These are phyloP conservation scores for Neovahlkampfia damariscottae DNA, from an alignment of 78 protist genomes.

Conservation along the genomic window DNA sequence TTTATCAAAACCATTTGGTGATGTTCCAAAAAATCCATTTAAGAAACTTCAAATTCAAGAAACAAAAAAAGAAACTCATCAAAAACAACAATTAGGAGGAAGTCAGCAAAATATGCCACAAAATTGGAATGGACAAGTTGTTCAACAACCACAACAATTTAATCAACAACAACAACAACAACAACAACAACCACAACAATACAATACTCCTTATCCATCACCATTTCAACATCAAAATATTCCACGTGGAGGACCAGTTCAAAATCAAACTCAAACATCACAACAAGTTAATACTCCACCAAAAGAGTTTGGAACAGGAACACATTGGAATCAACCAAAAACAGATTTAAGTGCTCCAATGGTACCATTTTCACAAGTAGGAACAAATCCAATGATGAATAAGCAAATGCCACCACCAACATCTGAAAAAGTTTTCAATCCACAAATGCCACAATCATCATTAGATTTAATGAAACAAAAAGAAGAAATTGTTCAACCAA, in stretches of 20 bases:
- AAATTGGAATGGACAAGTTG: not conserved
- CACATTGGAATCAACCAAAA: not conserved
- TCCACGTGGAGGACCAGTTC: not conserved
- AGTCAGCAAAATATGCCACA: not conserved
- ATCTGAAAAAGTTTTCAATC: too few species aligned
- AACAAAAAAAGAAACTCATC: not conserved
- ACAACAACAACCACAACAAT: not conserved
- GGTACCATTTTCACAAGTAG: not conserved
- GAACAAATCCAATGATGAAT: not conserved
- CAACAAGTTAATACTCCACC: not conserved
- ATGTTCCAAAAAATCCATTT: not conserved
- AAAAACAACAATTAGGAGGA: not conserved
- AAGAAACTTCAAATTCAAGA: not conserved
- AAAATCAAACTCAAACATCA: not conserved
- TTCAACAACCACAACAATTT: not conserved
- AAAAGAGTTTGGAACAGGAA: not conserved
- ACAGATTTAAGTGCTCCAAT: too few species aligned
- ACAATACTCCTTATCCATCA: not conserved
- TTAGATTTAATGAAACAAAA: not conserved
- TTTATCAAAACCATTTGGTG: not conserved
- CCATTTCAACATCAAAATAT: not conserved
- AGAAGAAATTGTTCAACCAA: not conserved
- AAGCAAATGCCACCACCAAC: too few species aligned
- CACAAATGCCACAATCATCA: not conserved
- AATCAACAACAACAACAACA: not conserved